Base-by-base conservation (phyloP, 192 early-diverging fungal genomes). In the Podila clonocystis region DNA sequence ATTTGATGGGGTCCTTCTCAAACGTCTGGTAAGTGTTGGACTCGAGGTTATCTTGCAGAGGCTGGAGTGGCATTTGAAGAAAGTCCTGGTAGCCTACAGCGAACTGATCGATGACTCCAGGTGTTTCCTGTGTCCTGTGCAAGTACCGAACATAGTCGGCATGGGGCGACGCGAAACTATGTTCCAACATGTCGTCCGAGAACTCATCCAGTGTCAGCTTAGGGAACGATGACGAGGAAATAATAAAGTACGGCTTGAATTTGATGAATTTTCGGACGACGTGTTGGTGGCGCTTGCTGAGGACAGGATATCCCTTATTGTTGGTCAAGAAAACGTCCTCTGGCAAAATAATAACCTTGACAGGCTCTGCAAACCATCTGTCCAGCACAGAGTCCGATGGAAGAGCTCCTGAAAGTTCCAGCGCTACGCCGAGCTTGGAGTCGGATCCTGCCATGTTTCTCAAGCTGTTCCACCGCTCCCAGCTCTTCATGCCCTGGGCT, bases 21-120 rank as follows among this genome's bases (percentile, higher is more conserved):
- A 99, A 99, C 0, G 94, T 94, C 84, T 97, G 95, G 84, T 99
- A 99, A 2, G 96, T 98, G 6, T 88, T 91, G 9, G 94, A 94
- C 58, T 96, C 96, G 36, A 99, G 87, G 71, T 99, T 94, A 70
- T 99, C 95, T 91, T 96, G 96, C 29, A 99, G 85, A 13, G 98
- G 98, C 55, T 92, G 91, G 22, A 97, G 82, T 22, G 94, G 94
- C 34, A 91, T 87, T 84, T 97, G 94, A 26, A 96, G 77, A 67
- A 92, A 97, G 72, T 99, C 98, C 61, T 95, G 93, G 73, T 98
- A 98, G 26, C 92, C 96, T 7, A 78, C 84, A 3, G 95, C 93
- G 74, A 96, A 95, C 64, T 85, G 68, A 38, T 97, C 94, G 13
- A 93, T 86, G 22, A 85, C 86, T 55, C 84, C 85, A 24, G 71